phyloP scores from a whole-genome alignment of 106 monocot species.

The Allium sativum region DNA sequence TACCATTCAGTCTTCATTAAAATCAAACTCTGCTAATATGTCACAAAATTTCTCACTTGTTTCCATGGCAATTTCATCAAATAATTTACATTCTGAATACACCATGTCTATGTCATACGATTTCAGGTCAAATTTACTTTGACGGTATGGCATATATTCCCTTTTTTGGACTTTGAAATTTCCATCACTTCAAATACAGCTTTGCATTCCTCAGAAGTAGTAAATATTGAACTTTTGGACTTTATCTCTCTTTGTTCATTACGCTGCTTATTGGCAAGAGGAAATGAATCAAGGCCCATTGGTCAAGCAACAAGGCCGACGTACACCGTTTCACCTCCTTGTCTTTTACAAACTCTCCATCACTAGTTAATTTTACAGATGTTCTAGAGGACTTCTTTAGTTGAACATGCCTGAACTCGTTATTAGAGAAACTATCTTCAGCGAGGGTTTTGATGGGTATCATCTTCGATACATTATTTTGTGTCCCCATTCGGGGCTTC shows the following conservation, averaged over 20 bases:
- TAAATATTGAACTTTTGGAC: slow-evolving; percentile 10
- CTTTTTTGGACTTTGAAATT: slow-evolving; percentile 28
- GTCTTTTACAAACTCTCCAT: slow-evolving; percentile 31
- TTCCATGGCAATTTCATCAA: slow-evolving; percentile 39
- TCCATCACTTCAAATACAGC: slow-evolving; percentile 82
- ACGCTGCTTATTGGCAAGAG: slow-evolving; percentile 19
- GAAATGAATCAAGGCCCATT: slow-evolving; percentile 79
- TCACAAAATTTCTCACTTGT: slow-evolving; percentile 50
- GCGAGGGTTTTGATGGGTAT: too few species aligned
- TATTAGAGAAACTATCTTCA: not conserved
- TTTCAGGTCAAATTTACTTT: slow-evolving; percentile 26
- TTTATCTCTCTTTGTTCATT: slow-evolving; percentile 10
- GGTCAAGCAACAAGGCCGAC: slow-evolving; percentile 56
- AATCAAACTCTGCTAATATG: slow-evolving; percentile 37
- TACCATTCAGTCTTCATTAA: slow-evolving; percentile 56
- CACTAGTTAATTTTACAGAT: slow-evolving; percentile 21
- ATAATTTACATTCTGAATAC: slow-evolving; percentile 26
- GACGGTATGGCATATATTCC: slow-evolving; percentile 3
- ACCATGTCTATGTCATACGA: slow-evolving; percentile 18
- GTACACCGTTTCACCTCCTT: slow-evolving; percentile 30
- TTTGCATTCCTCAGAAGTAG: slow-evolving; percentile 37
- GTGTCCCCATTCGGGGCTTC: too few species aligned
- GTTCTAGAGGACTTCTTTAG: slow-evolving; percentile 18
- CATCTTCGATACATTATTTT: too few species aligned
- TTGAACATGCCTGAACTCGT: slow-evolving; percentile 16